phyloP scores from a whole-genome alignment of 306 rosid species.

The Cicer judaicum region DNA sequence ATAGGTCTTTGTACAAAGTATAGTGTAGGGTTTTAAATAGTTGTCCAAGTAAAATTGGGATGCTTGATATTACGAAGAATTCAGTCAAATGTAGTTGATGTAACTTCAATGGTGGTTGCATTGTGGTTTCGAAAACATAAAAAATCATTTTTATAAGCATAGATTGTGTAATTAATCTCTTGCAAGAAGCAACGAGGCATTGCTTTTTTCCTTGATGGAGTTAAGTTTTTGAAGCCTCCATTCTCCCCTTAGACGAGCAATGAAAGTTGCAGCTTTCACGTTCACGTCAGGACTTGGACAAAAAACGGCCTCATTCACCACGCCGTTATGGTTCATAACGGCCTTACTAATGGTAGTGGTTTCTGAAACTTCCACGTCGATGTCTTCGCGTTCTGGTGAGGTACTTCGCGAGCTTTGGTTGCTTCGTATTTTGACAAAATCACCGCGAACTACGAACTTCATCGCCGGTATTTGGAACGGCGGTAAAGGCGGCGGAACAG shows the following conservation, averaged over 20 bases:
- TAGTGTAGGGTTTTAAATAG: not conserved
- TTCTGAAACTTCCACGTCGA: constrained; percentile 34
- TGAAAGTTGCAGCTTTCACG: constrained; percentile 53
- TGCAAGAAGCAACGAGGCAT: constrained; percentile 31
- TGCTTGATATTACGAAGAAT: not conserved
- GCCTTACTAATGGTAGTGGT: not conserved
- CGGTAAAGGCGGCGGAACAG: constrained; percentile 69
- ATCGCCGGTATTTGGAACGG: constrained; percentile 61
- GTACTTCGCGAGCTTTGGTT: constrained; percentile 65
- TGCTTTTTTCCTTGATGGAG: constrained; percentile 53
- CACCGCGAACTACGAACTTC: constrained; percentile 60
- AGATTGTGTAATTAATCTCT: not conserved
- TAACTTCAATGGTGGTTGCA: not conserved
- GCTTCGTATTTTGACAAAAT: constrained; percentile 62
- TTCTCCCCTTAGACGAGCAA: constrained; percentile 50
- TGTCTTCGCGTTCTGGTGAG: constrained; percentile 66
- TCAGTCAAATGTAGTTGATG: not conserved
- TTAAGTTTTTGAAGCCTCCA: constrained; percentile 57
- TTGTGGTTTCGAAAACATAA: not conserved
- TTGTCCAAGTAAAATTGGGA: not conserved
- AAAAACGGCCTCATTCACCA: constrained; percentile 47
- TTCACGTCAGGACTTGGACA: constrained; percentile 95
- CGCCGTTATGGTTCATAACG: constrained; percentile 40
- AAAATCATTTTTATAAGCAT: not conserved
- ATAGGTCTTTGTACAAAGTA: not conserved